A percentile compares a stretch with the other conserved stretches of the same genome.
These are phyloP conservation scores for Selaginella tamariscina DNA, from an alignment of 75 land plant genomes.

Conservation along the genomic window DNA sequence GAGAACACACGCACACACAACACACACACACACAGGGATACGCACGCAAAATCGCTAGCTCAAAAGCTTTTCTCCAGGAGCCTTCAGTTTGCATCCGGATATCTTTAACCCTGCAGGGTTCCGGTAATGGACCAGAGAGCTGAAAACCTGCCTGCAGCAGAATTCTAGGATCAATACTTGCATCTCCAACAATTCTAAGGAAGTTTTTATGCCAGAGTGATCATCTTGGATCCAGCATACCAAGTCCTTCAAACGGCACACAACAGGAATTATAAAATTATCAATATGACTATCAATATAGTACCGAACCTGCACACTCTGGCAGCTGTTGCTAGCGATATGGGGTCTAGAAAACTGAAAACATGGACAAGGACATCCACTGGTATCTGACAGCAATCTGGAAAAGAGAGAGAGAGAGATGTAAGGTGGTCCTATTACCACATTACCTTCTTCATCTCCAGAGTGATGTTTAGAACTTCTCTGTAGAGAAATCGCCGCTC, in stretches of 20 bases:
- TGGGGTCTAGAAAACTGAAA: conserved; percentile 56
- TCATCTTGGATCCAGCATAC: background rate
- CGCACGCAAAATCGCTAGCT: background rate
- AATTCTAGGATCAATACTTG: background rate
- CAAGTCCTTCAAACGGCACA: background rate
- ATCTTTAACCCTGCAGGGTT: background rate
- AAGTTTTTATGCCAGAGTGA: background rate
- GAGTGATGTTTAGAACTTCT: conserved; percentile 32
- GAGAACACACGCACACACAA: background rate
- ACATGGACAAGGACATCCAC: conserved; percentile 58
- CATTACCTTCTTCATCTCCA: background rate
- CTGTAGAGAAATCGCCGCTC: conserved; percentile 43
- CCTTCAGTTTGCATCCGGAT: background rate
- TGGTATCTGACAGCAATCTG: conserved; percentile 34
- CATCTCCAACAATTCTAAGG: background rate
- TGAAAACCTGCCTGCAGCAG: conserved; percentile 25
- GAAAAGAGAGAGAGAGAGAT: background rate
- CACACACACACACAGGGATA: background rate
- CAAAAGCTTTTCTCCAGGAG: background rate
- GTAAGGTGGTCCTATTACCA: conserved; percentile 1
- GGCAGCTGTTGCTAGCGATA: conserved; percentile 44
- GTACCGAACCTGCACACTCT: conserved; percentile 44
- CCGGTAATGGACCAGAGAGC: background rate
- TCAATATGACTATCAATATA: conserved; percentile 2
- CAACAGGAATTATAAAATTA: no score